A percentile compares a stretch with the other conserved stretches of the same genome.
phyloP scores from a whole-genome alignment of 164 flowering plant species.

The Pachysandra terminalis region DNA sequence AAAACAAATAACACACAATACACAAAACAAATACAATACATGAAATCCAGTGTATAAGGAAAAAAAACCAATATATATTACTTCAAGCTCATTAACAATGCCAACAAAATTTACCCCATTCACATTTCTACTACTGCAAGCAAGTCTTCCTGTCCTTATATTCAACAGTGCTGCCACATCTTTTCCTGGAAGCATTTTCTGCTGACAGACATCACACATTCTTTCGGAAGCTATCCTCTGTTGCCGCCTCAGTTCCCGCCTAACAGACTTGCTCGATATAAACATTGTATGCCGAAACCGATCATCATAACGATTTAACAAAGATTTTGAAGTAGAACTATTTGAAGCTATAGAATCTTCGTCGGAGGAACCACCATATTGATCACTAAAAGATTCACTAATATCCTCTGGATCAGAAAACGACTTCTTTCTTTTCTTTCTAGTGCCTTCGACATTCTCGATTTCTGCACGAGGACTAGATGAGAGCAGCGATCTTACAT shows the following conservation, averaged over 20 bases:
- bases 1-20: background rate
- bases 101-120: constrained; percentile 56
- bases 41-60: no score
- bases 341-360: constrained; percentile 39
- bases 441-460: constrained; percentile 20
- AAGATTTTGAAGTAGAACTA: constrained; percentile 20
- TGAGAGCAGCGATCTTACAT: constrained; percentile 31
- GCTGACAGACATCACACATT: constrained; percentile 80
- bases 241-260: constrained; percentile 64
- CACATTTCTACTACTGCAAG: constrained; percentile 84
- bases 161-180: constrained; percentile 87
- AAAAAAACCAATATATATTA: no score
- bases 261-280: constrained; percentile 42
- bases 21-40: background rate
- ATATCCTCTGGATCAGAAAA: constrained; percentile 73
- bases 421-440: constrained; percentile 44
- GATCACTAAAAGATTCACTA: constrained; percentile 34
- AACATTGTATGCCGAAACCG: constrained; percentile 33
- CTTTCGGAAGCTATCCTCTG: constrained; percentile 67
- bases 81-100: no score
- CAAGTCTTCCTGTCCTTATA: constrained; percentile 69
- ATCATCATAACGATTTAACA: constrained; percentile 30
- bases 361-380: constrained; percentile 47
- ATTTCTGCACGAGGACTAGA: constrained; percentile 25
- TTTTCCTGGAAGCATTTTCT: constrained; percentile 82